Conservation (phyloP, 495 filamentous ascomycete species). For the Neurospora africana region DNA sequence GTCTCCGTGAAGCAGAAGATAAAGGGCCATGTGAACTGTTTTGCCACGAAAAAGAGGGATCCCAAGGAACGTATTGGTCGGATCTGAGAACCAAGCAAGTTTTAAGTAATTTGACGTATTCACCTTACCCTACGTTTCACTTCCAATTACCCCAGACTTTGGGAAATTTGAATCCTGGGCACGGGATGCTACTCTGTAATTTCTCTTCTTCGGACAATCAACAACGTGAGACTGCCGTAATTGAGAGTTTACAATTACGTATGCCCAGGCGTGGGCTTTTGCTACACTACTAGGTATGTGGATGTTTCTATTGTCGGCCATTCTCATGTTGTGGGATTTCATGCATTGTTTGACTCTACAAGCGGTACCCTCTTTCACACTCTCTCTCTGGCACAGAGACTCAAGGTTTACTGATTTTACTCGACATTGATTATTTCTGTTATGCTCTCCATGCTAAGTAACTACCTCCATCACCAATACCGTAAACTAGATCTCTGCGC, state of each 20-base stretch:
- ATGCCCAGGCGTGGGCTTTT: not conserved
- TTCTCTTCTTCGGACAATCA: not conserved
- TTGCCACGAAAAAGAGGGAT: not conserved
- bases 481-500: not conserved
- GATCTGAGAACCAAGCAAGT: not conserved
- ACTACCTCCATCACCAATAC: not conserved
- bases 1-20: not conserved
- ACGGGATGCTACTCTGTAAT: slow-evolving; percentile 9
- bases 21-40: not conserved
- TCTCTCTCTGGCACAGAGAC: not conserved
- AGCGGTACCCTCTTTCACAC: not conserved
- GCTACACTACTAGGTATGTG: not conserved
- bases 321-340: not conserved
- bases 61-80: not conserved
- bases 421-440: not conserved
- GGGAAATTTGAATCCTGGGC: not conserved
- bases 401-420: not conserved
- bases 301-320: not conserved
- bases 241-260: not conserved
- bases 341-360: not conserved
- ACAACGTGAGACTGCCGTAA: not conserved
- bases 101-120: not conserved
- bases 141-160: not conserved
- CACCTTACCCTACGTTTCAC: not conserved
- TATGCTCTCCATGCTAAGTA: not conserved